A percentile compares a stretch with the other conserved stretches of the same genome.
phyloP scores from a whole-genome alignment of 78 protist genomes.

The Dictyostelium capitatum region DNA sequence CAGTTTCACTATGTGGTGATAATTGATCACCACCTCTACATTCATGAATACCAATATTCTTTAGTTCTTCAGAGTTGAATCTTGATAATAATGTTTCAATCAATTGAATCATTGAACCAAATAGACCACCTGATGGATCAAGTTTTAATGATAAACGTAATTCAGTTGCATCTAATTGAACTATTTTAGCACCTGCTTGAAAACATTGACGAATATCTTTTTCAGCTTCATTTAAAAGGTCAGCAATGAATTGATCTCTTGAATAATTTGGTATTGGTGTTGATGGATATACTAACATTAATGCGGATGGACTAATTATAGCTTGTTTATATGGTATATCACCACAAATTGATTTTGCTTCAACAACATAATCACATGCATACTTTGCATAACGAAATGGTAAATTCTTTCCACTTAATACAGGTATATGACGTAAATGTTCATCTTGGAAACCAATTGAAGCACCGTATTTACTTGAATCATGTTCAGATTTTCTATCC shows the following conservation, averaged over 20 bases:
- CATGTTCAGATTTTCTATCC: neutral
- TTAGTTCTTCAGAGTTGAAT: conserved; percentile 11
- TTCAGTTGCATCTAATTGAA: conserved; percentile 54
- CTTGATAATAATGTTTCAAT: conserved; percentile 1
- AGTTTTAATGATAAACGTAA: conserved; percentile 22
- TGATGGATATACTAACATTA: conserved; percentile 19
- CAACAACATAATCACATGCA: neutral
- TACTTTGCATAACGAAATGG: neutral
- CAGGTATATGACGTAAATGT: conserved; percentile 28
- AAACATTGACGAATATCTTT: conserved; percentile 22
- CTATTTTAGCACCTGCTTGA: conserved; percentile 17
- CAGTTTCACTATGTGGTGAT: conserved; percentile 9
- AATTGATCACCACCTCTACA: conserved; percentile 56
- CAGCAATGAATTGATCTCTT: conserved; percentile 21
- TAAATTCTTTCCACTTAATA: conserved; percentile 1
- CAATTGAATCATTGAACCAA: neutral
- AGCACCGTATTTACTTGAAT: neutral
- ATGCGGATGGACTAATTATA: conserved; percentile 44
- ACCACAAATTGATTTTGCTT: neutral
- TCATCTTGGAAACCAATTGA: conserved; percentile 26
- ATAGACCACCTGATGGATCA: conserved; percentile 37
- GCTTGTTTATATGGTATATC: neutral
- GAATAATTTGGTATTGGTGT: conserved; percentile 2
- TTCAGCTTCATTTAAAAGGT: conserved; percentile 40
- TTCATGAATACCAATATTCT: conserved; percentile 25